Evolutionary conservation across 192 early-diverging fungal species (phyloP), one percentile per base, ranked within the genome.

Genomic region (Mortierella antarctica): DNA sequence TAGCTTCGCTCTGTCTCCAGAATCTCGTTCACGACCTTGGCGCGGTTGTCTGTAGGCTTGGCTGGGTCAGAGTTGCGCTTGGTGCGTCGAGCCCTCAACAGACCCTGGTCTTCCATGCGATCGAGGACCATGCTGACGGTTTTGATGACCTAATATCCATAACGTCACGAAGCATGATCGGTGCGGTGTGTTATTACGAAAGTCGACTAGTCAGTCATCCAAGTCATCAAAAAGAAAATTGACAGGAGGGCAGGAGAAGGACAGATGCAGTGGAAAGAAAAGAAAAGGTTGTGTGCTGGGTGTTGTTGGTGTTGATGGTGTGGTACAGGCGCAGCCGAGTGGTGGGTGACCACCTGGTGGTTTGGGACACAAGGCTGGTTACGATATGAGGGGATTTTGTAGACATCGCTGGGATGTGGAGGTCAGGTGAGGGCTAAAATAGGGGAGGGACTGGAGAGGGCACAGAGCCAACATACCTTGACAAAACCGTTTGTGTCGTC

Each of bases 401-500:
- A 31, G 31, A 31, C 31, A 31, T 31, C 54, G 54, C 9, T 20
- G 11, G 54, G 8, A n/a, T 55, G 2, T 55, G 54, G 54, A 55
- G 54, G 54, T 55, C 23, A 21, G 23, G 17, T 20, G 11, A 18
- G n/a, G n/a, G 8, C 2, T 3, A 4, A 23, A 56, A 55, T 14
- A 47, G 7, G 18, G 20, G 20, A 23, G 44, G 53, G 13, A 12
- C 23, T 40, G 60, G 18, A 54, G 11, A 48, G 41, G 47, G 17
- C 6, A 39, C 39, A 69, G 17, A 41, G 47, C 54, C 14, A 44
- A 23, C 60, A 47, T 84, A 95, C 97, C 90, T 96, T 99, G 67
- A 99, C 93, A 82, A 98, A 96, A 67, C 92, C 94, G 83, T 96
- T 97, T 44, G 96, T 99, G 77, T 99, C 95, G 77, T 98, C 96